Evolutionary conservation across 768 basidiomycete species (phyloP).

Genomic region (Russula virescens): DNA sequence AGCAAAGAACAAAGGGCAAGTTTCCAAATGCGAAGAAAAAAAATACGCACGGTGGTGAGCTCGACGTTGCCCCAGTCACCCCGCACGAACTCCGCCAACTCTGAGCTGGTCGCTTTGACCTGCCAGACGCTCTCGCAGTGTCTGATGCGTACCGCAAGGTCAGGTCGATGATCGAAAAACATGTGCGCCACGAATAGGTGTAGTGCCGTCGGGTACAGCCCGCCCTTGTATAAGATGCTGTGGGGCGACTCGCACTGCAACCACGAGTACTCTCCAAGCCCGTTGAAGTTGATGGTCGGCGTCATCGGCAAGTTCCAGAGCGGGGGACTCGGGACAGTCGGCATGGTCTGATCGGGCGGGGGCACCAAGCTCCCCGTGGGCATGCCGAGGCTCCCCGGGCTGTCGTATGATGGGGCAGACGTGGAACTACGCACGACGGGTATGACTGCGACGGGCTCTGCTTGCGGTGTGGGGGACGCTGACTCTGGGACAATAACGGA

Average conservation of each 20-base stretch:
- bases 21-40: background rate
- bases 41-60: conserved; percentile 42
- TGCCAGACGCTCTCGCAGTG: conserved; percentile 35
- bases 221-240: conserved; percentile 48
- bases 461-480: conserved; percentile 11
- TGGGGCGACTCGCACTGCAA: conserved; percentile 68
- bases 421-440: no score
- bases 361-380: background rate
- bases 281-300: conserved; percentile 32
- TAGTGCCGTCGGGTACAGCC: conserved; percentile 59
- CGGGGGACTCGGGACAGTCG: no score
- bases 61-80: conserved; percentile 54
- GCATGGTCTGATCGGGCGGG: conserved; percentile 1
- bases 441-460: background rate
- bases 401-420: no score
- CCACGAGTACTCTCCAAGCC: conserved; percentile 33
- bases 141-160: conserved; percentile 54
- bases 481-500: no score
- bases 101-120: conserved; percentile 34
- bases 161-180: conserved; percentile 46
- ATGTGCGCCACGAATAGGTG: conserved; percentile 74
- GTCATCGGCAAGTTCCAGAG: conserved; percentile 7
- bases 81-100: conserved; percentile 33
- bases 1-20: background rate
- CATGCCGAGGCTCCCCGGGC: background rate